Conservation (phyloP, 345 rosid genomes). For the Citrus trifoliata region DNA sequence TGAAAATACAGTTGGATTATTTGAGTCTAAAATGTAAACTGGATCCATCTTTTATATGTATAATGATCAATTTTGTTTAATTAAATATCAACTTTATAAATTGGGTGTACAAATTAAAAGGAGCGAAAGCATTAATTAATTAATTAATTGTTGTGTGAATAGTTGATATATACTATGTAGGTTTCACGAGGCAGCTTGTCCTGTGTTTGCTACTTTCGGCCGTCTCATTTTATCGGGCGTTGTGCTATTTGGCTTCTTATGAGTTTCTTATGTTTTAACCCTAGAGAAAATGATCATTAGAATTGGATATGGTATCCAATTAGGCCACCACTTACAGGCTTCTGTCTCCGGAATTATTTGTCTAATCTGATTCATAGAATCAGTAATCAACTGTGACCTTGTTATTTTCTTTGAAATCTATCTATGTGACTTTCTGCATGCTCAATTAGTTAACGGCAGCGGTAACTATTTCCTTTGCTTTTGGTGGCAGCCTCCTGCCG, state of each 20-base stretch:
- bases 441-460: background rate
- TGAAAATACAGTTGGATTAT: no score
- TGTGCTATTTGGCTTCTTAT: conserved; percentile 16
- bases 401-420: background rate
- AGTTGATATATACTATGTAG: background rate
- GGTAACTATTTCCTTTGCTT: background rate
- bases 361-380: background rate
- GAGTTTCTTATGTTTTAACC: background rate
- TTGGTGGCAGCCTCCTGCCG: conserved; percentile 44
- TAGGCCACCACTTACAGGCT: background rate
- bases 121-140: background rate
- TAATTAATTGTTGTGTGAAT: no score
- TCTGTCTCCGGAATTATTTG: background rate
- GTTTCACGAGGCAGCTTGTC: conserved; percentile 10
- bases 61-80: no score
- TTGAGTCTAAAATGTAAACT: no score
- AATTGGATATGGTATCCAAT: background rate
- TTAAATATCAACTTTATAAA: no score
- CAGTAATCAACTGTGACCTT: background rate
- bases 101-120: background rate
- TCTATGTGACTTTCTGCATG: background rate
- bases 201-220: background rate
- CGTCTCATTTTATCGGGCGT: background rate
- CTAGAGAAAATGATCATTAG: background rate
- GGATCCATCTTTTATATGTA: no score